Base-by-base conservation (phyloP, 2,329 filamentous ascomycete genomes). In the Colletotrichum chlorophyti region DNA sequence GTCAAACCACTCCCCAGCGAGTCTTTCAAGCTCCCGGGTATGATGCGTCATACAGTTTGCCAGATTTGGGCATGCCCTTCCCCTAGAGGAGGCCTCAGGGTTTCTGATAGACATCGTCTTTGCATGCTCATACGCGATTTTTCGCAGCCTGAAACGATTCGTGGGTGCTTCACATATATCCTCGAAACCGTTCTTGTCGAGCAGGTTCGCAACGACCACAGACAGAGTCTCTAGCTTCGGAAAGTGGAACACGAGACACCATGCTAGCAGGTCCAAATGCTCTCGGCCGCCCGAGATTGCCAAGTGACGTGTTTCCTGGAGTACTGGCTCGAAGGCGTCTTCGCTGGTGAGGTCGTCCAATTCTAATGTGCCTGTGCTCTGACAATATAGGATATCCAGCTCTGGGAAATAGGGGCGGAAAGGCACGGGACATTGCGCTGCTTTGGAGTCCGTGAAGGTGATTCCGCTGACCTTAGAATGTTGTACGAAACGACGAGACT, bases 401-500 rank as follows among this genome's bases (percentile, higher is more conserved):
- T 49, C 46, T 11, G 46, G 34, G 3, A 10, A 35, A 26, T 37
- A 49, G 10, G 10, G 9, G 3, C 46, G 46, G 6, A 14, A 49
- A 4, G 46, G 46, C 15, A 40, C 46, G 15, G n/a, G 17, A 12
- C 17, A 49, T 12, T 17, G 12, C 8, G 26, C 9, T 19, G 15
- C 23, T 8, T 14, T 27, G n/a, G 24, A 21, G 9, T 14, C 12
- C 6, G 3, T 31, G 15, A 49, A 29, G 17, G 27, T 17, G 6
- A 49, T 49, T 3, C 32, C 46, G 15, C 46, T 49, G 12, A 49
- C 11, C 6, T 17, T 34, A 3, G 49, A 27, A 9, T 45, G 26
- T 31, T 37, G 38, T 14, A 49, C 34, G 37, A 55, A 31, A 7
- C 26, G 27, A 23, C 52, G 52, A 29, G 52, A 42, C 15, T 55